Base-by-base conservation (phyloP, 768 basidiomycete genomes). In the Lepiota venenata region DNA sequence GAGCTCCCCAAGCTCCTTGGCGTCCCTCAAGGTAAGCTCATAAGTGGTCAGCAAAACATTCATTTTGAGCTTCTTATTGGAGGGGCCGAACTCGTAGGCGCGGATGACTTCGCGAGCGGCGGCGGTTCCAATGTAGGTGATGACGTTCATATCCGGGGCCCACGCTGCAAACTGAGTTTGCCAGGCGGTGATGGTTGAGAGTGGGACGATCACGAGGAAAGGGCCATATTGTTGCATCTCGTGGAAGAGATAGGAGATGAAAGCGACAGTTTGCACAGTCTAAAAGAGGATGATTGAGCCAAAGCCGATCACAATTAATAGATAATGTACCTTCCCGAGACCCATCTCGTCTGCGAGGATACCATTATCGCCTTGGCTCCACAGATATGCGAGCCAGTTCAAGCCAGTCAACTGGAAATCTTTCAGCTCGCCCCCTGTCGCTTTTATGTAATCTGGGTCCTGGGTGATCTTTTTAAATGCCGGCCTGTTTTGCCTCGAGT, bases 301-400 rank as follows among this genome's bases (percentile, higher is more conserved):
- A 60, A 55, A n/a, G 43, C 43, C 35, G 4, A 50, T 43, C 52
- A n/a, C 0, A 35, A 45, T 35, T 20, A 44, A 22, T 29, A 37
- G 56, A 15, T 9, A 60, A 56, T 61, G 43, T 58, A 89, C 81
- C 83, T 99, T 99, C 50, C 97, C 97, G 21, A 99, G 87, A 67
- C 97, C 97, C 97, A 98, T 99, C 79, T 99, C 97, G 64, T 99
- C 97, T 0, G 97, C 97, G 35, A 99, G 74, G 56, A 99, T 97
- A 16, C 97, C 97, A 66, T 98, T 98, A 62, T 96, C 89, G 8
- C 91, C 91, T 61, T 92, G 85, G 60, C 82, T 85, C 97, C 97
- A 98, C 14, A 95, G 75, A 69, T 96, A 98, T 3, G 92, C 88
- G n/a, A 99, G 79, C 97, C 97, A 99, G 66, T 99, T 99, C 58